Evolutionary conservation across 2,329 filamentous ascomycete genomes (phyloP).

Genomic region (Didymella segeticola): DNA sequence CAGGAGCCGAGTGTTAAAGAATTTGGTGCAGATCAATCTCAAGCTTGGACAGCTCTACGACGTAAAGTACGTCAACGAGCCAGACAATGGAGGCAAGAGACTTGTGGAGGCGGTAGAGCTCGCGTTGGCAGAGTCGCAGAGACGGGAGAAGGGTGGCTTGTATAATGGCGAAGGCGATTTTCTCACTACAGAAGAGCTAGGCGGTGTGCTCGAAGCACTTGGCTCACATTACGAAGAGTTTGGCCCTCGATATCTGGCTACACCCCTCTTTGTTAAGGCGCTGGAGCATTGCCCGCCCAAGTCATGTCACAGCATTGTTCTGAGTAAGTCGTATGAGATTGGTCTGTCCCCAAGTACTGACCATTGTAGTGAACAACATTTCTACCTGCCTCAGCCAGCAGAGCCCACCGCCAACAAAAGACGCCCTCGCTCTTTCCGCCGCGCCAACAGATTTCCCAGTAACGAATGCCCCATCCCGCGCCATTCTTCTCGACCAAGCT

Average conservation of each 20-base stretch:
- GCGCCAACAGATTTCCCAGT: conserved; percentile 46
- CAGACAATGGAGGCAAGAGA: conserved; percentile 75
- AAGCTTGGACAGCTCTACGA: conserved; percentile 87
- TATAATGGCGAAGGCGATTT: conserved; percentile 75
- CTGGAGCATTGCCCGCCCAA: conserved; percentile 69
- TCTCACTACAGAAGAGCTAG: conserved; percentile 74
- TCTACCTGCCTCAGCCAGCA: conserved; percentile 76
- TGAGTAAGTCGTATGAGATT: conserved; percentile 63
- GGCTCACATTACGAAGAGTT: conserved; percentile 77
- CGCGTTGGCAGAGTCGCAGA: conserved; percentile 73
- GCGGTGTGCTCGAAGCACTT: conserved; percentile 77
- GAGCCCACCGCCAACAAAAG: conserved; percentile 44
- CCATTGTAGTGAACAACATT: conserved; percentile 74
- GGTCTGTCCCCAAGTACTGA: conserved; percentile 14
- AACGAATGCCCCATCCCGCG: conserved; percentile 58
- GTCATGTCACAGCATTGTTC: conserved; percentile 78
- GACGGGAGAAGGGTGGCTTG: conserved; percentile 70
- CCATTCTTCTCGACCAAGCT: conserved; percentile 72
- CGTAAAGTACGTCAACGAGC: conserved; percentile 75
- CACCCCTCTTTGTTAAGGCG: conserved; percentile 86
- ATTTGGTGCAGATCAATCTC: conserved; percentile 76
- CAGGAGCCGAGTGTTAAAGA: conserved; percentile 73
- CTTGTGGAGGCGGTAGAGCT: conserved; percentile 85
- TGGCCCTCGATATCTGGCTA: conserved; percentile 78
- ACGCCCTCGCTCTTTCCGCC: conserved; percentile 36